A percentile compares a stretch with the other conserved stretches of the same genome.
phyloP scores from a whole-genome alignment of 2,329 filamentous ascomycete species.

The Colletotrichum higginsianum region DNA sequence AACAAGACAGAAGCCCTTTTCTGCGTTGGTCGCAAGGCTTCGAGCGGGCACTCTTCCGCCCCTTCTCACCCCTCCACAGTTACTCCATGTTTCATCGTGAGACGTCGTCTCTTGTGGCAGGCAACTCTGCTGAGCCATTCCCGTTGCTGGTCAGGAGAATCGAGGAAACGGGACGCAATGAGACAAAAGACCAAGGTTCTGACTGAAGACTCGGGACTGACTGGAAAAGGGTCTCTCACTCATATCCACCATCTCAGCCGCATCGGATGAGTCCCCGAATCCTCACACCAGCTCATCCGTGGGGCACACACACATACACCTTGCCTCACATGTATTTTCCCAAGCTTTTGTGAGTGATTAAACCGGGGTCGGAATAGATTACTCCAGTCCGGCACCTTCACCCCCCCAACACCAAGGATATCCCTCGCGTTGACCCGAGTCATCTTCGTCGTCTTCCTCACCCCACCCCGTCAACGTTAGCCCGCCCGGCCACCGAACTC shows the following conservation, averaged over 20 bases:
- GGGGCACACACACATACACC: neutral
- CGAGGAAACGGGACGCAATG: too few species aligned
- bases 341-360: neutral
- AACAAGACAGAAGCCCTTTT: too few species aligned
- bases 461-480: neutral
- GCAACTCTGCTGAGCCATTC: neutral
- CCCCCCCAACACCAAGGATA: too few species aligned
- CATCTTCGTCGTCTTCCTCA: neutral
- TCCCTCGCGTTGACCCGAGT: neutral
- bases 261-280: conserved; percentile 18
- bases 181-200: too few species aligned
- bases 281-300: neutral
- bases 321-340: neutral
- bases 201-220: neutral
- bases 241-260: neutral
- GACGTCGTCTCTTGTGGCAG: neutral
- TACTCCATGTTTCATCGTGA: neutral
- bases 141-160: too few species aligned
- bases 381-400: neutral
- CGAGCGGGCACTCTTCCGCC: neutral
- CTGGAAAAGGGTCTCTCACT: conserved; percentile 1
- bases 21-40: neutral
- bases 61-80: neutral
- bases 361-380: neutral
- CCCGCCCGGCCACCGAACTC: neutral